phyloP scores from a whole-genome alignment of 2,329 filamentous ascomycete genomes.

The Bisporella sp. region DNA sequence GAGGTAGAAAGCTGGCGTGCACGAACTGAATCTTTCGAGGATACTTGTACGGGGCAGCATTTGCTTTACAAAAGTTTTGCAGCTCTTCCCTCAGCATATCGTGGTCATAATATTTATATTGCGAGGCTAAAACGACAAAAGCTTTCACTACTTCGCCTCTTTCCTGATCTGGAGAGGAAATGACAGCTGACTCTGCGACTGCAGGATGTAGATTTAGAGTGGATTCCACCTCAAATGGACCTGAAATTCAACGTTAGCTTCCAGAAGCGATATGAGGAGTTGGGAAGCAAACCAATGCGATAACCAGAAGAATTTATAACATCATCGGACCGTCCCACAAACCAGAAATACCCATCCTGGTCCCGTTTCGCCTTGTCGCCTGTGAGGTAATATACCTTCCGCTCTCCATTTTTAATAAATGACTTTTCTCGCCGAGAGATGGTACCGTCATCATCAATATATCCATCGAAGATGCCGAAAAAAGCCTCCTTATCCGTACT shows the following conservation, averaged over 20 bases:
- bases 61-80: constrained; percentile 33
- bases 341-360: constrained; percentile 30
- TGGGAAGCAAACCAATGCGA: constrained; percentile 24
- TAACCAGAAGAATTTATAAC: constrained; percentile 35
- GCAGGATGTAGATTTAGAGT: constrained; percentile 32
- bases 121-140: constrained; percentile 28
- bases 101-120: constrained; percentile 8
- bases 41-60: constrained; percentile 36
- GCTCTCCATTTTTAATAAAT: background rate
- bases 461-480: constrained; percentile 15
- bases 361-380: constrained; percentile 30
- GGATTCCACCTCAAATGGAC: constrained; percentile 36
- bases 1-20: constrained; percentile 29
- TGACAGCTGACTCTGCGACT: constrained; percentile 33
- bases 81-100: constrained; percentile 22
- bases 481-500: background rate
- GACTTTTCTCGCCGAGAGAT: background rate
- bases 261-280: too few relatives aligned
- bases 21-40: constrained; percentile 34
- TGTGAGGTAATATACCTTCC: constrained; percentile 25
- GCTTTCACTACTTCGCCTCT: constrained; percentile 35
- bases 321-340: constrained; percentile 29
- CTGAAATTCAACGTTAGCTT: constrained; percentile 6
- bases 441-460: background rate
- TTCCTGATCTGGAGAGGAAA: constrained; percentile 30